phyloP scores from a whole-genome alignment of 768 basidiomycete species.

The Suillus placidus region DNA sequence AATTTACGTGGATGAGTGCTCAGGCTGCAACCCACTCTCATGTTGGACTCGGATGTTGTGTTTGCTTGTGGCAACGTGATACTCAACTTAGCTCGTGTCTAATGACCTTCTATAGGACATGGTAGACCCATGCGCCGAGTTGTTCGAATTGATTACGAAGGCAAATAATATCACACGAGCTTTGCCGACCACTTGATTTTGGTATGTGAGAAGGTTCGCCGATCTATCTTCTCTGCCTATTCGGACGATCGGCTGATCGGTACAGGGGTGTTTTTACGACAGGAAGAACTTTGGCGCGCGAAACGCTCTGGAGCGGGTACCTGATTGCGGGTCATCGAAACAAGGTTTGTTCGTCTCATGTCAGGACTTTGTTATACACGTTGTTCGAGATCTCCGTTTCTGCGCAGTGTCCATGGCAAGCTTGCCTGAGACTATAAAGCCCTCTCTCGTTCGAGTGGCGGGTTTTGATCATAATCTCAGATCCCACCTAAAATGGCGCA shows the following conservation, averaged over 20 bases:
- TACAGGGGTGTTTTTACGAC: slow-evolving; percentile 15
- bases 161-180: slow-evolving; percentile 20
- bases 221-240: slow-evolving; percentile 19
- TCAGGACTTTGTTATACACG: slow-evolving; percentile 31
- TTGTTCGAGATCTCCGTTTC: slow-evolving; percentile 26
- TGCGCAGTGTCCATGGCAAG: slow-evolving; percentile 17
- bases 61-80: not conserved
- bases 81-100: not conserved
- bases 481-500: slow-evolving; percentile 11
- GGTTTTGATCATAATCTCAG: slow-evolving; percentile 13
- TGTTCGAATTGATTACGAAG: not conserved
- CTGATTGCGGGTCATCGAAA: slow-evolving; percentile 25
- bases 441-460: slow-evolving; percentile 5
- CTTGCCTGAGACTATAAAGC: slow-evolving; percentile 30
- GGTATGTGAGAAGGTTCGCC: slow-evolving; percentile 25
- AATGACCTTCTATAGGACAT: not conserved
- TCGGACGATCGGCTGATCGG: slow-evolving; percentile 18
- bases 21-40: not conserved
- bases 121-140: not conserved
- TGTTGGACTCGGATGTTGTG: not conserved
- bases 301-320: slow-evolving; percentile 24
- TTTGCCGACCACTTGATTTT: slow-evolving; percentile 15
- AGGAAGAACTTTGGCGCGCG: slow-evolving; percentile 20
- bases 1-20: not conserved
- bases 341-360: slow-evolving; percentile 35